A percentile compares a stretch with the other conserved stretches of the same genome.
These are phyloP conservation scores for Cordyceps tenuipes DNA, from an alignment of 2,329 filamentous ascomycete species.

Conservation along the genomic window DNA sequence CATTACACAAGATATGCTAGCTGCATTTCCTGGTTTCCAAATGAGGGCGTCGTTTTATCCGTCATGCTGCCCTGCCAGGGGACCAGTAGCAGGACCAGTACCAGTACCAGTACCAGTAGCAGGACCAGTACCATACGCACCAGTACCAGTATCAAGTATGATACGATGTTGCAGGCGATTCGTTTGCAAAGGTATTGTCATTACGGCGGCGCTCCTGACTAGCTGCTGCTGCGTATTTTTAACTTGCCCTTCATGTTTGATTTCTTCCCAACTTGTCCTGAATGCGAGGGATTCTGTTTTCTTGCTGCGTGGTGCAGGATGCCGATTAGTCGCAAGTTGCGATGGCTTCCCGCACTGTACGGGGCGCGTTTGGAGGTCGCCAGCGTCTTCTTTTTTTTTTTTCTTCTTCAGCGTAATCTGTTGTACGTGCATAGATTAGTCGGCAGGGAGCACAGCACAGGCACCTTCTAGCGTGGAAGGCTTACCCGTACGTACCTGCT, in stretches of 20 bases:
- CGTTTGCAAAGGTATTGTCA: not conserved
- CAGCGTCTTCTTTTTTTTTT: not conserved
- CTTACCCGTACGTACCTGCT: not conserved
- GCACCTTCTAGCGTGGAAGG: not conserved
- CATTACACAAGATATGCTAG: not conserved
- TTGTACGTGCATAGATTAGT: no score
- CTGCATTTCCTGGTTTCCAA: not conserved
- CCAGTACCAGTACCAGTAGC: no score
- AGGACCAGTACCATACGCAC: no score
- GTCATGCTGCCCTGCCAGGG: not conserved
- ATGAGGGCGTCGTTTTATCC: not conserved
- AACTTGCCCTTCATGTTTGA: no score
- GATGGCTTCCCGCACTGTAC: not conserved
- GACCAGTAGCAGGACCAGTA: no score
- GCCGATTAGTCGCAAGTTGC: no score
- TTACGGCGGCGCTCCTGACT: no score
- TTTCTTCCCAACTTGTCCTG: no score
- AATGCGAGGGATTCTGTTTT: no score
- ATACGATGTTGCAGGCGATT: not conserved
- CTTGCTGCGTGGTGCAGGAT: no score
- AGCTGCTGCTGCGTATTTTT: no score
- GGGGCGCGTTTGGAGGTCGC: not conserved
- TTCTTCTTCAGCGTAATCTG: not conserved
- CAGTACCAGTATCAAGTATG: not conserved
- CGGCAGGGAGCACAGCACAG: not conserved